Evolutionary conservation across 768 basidiomycete genomes (phyloP), one percentile per base, ranked within the genome.

Genomic region (Tricholoma hemisulphureum): DNA sequence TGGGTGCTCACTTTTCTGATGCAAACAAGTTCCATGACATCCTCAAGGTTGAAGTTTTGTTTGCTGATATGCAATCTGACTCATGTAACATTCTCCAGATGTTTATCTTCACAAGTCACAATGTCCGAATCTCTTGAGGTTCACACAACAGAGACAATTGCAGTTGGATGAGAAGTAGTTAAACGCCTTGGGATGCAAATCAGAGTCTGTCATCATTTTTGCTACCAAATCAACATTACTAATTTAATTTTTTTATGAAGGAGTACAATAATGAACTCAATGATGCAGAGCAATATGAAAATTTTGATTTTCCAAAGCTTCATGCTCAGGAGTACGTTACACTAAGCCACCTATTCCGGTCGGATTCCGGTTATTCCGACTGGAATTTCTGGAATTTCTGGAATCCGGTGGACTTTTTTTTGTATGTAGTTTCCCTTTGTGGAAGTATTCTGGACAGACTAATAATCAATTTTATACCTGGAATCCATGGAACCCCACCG

Each of bases 301-400:
- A 67, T 18, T 75, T 72, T 70, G 55, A 74, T 24, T 76, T 76
- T 45, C 73, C 70, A 0, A 78, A 78, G 58, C 50, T 58, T 0
- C 77, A 79, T 31, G 58, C 63, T n/a, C n/a, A n/a, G n/a, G n/a
- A n/a, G n/a, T n/a, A n/a, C n/a, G n/a, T n/a, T n/a, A n/a, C n/a
- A n/a, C n/a, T n/a, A n/a, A n/a, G n/a, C n/a, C n/a, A n/a, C n/a
- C n/a, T n/a, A n/a, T n/a, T n/a, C n/a, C n/a, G n/a, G n/a, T n/a
- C n/a, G n/a, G n/a, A n/a, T n/a, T n/a, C n/a, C n/a, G n/a, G n/a
- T n/a, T n/a, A n/a, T n/a, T n/a, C n/a, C n/a, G n/a, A n/a, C n/a
- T n/a, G n/a, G n/a, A n/a, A n/a, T n/a, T n/a, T n/a, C n/a, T n/a
- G n/a, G n/a, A n/a, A n/a, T n/a, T n/a, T n/a, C n/a, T n/a, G n/a